phyloP scores from a whole-genome alignment of 306 rosid species.

The Cicer chorassanicum region DNA sequence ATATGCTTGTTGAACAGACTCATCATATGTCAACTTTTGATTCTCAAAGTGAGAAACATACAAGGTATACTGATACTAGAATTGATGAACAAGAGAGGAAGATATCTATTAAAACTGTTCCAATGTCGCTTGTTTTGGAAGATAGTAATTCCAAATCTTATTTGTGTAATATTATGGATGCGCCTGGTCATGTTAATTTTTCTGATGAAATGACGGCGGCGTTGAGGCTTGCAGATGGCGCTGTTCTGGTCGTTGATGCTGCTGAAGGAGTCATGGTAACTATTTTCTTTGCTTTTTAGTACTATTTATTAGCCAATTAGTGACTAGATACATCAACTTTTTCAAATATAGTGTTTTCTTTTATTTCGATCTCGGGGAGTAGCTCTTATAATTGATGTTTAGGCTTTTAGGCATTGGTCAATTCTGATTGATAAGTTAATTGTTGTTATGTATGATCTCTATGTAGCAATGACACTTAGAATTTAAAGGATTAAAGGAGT shows the following conservation, averaged over 20 bases:
- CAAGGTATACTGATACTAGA: slow-evolving; percentile 88
- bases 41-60: slow-evolving; percentile 75
- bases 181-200: slow-evolving; percentile 96
- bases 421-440: background rate
- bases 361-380: too few species aligned
- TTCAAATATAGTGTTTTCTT: too few species aligned
- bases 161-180: slow-evolving; percentile 88
- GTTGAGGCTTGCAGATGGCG: slow-evolving; percentile 92
- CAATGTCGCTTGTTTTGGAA: slow-evolving; percentile 95
- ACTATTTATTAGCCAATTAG: background rate
- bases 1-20: slow-evolving; percentile 94
- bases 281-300: background rate
- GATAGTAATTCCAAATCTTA: slow-evolving; percentile 85
- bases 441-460: background rate
- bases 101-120: slow-evolving; percentile 90
- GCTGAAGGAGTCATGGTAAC: slow-evolving; percentile 97
- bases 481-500: background rate
- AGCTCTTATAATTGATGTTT: background rate
- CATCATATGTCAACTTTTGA: slow-evolving; percentile 96
- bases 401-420: background rate
- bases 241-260: slow-evolving; percentile 91
- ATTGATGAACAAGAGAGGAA: slow-evolving; percentile 92
- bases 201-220: slow-evolving; percentile 99
- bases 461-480: background rate
- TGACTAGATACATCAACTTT: too few species aligned